Percentiles rank a stretch among this genome's conserved stretches.
Evolutionary conservation across 805 yeast species (phyloP).

Genomic region (Saccharomycopsis guyanensis): DNA sequence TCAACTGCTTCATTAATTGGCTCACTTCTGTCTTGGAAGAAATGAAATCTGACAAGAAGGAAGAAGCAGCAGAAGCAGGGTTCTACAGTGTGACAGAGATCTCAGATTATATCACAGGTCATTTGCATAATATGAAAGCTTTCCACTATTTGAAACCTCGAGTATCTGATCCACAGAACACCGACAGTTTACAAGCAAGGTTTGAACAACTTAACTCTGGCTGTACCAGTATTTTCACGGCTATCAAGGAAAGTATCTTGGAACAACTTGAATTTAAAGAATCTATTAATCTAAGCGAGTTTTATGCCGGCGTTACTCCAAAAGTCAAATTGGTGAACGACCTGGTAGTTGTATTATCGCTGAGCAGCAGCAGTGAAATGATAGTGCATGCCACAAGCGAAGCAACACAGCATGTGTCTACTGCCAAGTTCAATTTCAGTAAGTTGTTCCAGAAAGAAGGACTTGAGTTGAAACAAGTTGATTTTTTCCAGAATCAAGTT

Average conservation of each 20-base stretch:
- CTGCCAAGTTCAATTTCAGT: not conserved
- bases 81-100: slow-evolving; percentile 24
- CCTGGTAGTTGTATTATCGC: not conserved
- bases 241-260: not conserved
- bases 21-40: slow-evolving; percentile 26
- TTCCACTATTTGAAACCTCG: slow-evolving; percentile 1
- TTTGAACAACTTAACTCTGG: not conserved
- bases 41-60: slow-evolving; percentile 23
- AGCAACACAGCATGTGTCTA: not conserved
- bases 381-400: not conserved
- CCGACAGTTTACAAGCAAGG: not conserved
- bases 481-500: no score
- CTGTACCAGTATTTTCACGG: not conserved
- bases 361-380: not conserved
- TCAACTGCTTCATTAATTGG: slow-evolving; percentile 39
- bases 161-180: not conserved
- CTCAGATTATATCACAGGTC: slow-evolving; percentile 24
- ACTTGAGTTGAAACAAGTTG: not conserved
- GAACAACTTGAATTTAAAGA: not conserved
- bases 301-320: not conserved
- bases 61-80: slow-evolving; percentile 12
- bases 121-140: slow-evolving; percentile 23
- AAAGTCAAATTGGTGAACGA: not conserved
- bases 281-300: not conserved
- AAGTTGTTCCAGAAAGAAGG: no score